These are phyloP conservation scores for Pelargonium citronellum DNA, from an alignment of 441 rosid genomes.

Conservation along the genomic window DNA sequence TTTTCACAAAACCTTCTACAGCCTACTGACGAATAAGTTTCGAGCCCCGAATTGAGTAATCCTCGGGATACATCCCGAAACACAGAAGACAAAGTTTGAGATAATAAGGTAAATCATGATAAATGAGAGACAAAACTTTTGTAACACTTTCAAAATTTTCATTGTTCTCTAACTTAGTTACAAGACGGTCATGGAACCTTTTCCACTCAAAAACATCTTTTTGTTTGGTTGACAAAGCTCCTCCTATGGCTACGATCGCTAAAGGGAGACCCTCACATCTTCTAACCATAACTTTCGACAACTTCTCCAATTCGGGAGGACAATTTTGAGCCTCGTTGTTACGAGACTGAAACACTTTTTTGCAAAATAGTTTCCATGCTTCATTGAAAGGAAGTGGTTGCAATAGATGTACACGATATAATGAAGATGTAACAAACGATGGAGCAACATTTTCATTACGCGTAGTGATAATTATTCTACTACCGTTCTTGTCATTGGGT, in stretches of 20 bases:
- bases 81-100: conserved; percentile 9
- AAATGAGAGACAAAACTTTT: neutral
- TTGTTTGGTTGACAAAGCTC: neutral
- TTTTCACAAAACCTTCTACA: conserved; percentile 16
- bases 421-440: neutral
- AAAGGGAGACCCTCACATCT: conserved; percentile 13
- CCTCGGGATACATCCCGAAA: neutral
- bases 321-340: neutral
- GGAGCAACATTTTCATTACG: neutral
- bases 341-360: neutral
- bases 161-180: neutral
- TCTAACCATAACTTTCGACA: neutral
- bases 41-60: neutral
- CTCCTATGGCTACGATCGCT: conserved; percentile 2
- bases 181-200: neutral
- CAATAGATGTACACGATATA: neutral
- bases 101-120: conserved; percentile 3
- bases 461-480: neutral
- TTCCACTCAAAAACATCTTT: neutral
- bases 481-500: neutral
- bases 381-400: neutral
- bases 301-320: neutral
- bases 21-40: neutral
- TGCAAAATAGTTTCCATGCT: neutral
- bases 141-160: neutral